Evolutionary conservation across 176 grass and related monocot species (phyloP), one percentile per base, ranked within the genome.

Genomic region (Oryza brachyantha): DNA sequence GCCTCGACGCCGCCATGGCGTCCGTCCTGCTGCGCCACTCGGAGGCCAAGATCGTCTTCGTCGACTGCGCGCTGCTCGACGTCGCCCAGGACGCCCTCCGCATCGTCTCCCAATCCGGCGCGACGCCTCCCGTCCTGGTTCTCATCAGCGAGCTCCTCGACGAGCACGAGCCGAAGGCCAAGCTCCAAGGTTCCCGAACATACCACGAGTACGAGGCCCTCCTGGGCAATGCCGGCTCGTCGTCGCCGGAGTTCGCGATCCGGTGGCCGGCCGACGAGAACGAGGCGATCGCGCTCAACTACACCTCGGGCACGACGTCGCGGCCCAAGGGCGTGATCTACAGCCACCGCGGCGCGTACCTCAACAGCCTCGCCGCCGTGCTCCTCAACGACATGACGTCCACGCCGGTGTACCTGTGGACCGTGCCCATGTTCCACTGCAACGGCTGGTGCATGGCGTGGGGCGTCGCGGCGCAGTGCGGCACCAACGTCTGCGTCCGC

Each of bases 391-490:
- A 89, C 66, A 87, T 94, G 66, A 3, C 77, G 24, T 59, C 92
- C 38, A 72, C 72, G 87, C 87, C 87, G 2, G 89, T 98, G 25
- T 90, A 90, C 81, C 81, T 98, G 50, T 92, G 95, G 90, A 83
- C 85, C 17, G 89, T 98, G 68, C 95, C 89, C 61, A 92, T 98
- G 87, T 98, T 98, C 85, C 92, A 98, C 68, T 98, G 85, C 80
- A 94, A 94, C 54, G 95, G 95, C 4, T 92, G 92, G 95, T 94
- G 92, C 74, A 79, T 97, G 5, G 0, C 61, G 12, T 97, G 95
- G 95, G 92, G 87, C 45, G 73, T 97, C 8, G 95, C 87, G 22
- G 89, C 80, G 68, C 84, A 94, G 87, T 91, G 95, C 46, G 87
- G 92, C 66, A 87, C 76, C 46, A 97, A 80, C 59, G 50, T 97